phyloP scores from a whole-genome alignment of 208 protist genomes.

The Trypanosoma conorhini region DNA sequence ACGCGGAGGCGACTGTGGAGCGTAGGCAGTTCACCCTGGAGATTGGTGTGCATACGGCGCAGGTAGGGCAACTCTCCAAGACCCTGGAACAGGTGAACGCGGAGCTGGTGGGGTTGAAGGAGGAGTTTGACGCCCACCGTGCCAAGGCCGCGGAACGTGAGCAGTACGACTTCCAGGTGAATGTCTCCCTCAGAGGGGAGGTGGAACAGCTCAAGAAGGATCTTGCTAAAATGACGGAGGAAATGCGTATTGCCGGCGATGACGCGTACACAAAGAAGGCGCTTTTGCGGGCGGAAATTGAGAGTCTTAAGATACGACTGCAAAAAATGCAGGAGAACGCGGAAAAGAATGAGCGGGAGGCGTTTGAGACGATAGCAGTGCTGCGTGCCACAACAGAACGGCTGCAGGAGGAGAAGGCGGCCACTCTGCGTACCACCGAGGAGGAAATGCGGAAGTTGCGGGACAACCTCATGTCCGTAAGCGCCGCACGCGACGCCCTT shows the following conservation, averaged over 20 bases:
- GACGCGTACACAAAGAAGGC: slow-evolving; percentile 72
- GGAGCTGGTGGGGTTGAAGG: slow-evolving; percentile 46
- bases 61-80: slow-evolving; percentile 66
- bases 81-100: slow-evolving; percentile 31
- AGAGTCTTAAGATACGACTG: slow-evolving; percentile 72
- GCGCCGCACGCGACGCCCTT: slow-evolving; percentile 30
- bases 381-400: slow-evolving; percentile 59
- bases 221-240: slow-evolving; percentile 43
- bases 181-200: slow-evolving; percentile 67
- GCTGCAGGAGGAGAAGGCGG: slow-evolving; percentile 38
- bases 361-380: slow-evolving; percentile 70
- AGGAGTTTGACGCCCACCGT: slow-evolving; percentile 25
- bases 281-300: slow-evolving; percentile 67
- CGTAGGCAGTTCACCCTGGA: slow-evolving; percentile 75
- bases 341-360: slow-evolving; percentile 74
- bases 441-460: slow-evolving; percentile 30
- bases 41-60: slow-evolving; percentile 66
- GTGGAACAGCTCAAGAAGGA: slow-evolving; percentile 75
- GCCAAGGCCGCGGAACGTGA: slow-evolving; percentile 50
- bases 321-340: slow-evolving; percentile 74
- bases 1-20: slow-evolving; percentile 57
- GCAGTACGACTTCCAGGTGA: slow-evolving; percentile 78
- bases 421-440: slow-evolving; percentile 29
- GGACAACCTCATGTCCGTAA: slow-evolving; percentile 25
- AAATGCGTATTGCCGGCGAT: slow-evolving; percentile 47